Conservation (phyloP, 108 stramenopile species). For the Discostella pseudostelligera region DNA sequence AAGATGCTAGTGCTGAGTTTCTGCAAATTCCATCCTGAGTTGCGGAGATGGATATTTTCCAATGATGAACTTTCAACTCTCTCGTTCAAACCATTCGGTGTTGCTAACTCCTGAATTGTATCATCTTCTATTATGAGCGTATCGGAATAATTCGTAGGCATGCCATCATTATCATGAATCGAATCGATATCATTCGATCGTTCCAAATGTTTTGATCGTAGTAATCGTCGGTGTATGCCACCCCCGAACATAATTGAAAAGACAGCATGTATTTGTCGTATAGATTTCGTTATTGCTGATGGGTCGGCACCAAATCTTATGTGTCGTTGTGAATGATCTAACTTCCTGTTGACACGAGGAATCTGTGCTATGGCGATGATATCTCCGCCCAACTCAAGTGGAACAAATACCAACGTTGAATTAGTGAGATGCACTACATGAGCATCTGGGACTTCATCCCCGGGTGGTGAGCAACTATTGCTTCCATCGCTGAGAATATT, state of each 20-base stretch:
- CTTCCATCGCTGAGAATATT: background rate
- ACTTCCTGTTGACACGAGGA: constrained; percentile 27
- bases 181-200: constrained; percentile 27
- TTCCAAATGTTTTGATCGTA: constrained; percentile 35
- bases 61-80: background rate
- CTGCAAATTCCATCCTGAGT: background rate
- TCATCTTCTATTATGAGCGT: background rate
- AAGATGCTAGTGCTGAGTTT: background rate
- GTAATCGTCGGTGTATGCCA: constrained; percentile 55
- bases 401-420: constrained; percentile 67
- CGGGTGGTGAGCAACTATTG: background rate
- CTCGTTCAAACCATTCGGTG: background rate
- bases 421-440: constrained; percentile 54
- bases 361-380: constrained; percentile 47
- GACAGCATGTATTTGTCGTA: constrained; percentile 48
- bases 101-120: background rate
- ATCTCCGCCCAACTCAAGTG: constrained; percentile 54
- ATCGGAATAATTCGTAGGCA: background rate
- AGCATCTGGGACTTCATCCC: constrained; percentile 29
- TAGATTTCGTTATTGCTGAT: constrained; percentile 47
- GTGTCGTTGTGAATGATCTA: constrained; percentile 11
- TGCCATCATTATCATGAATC: constrained; percentile 6
- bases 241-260: constrained; percentile 72
- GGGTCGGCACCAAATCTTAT: constrained; percentile 54
- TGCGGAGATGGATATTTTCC: background rate